These are phyloP conservation scores for Ormosia emarginata DNA, from an alignment of 306 rosid genomes.

Conservation along the genomic window DNA sequence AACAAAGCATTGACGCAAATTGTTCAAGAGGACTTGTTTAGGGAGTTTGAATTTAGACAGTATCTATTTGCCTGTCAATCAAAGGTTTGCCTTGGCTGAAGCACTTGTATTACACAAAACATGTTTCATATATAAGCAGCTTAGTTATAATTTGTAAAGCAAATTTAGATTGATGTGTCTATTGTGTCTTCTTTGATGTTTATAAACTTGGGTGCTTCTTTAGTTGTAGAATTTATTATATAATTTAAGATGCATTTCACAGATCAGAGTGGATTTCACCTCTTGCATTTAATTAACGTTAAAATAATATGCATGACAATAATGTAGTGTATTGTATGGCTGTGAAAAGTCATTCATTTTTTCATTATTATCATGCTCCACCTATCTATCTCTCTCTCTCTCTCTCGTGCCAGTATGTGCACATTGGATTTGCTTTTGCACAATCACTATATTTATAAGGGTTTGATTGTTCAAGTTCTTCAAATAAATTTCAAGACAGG, in stretches of 20 bases:
- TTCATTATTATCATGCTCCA: neutral
- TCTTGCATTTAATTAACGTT: neutral
- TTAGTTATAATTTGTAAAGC: slow-evolving; percentile 2
- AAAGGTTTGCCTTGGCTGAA: slow-evolving; percentile 59
- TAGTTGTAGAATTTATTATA: slow-evolving; percentile 7
- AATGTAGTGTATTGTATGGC: neutral
- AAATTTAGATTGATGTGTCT: slow-evolving; percentile 2
- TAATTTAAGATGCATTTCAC: slow-evolving; percentile 1
- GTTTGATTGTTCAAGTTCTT: slow-evolving; percentile 4
- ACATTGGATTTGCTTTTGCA: neutral
- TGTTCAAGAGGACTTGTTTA: slow-evolving; percentile 89
- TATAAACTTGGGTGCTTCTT: slow-evolving; percentile 10
- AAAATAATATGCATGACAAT: slow-evolving; percentile 4
- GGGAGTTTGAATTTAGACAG: slow-evolving; percentile 98
- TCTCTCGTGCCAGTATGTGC: neutral
- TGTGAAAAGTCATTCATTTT: slow-evolving; percentile 1
- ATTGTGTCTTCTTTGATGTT: slow-evolving; percentile 19
- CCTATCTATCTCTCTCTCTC: neutral
- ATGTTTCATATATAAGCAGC: slow-evolving; percentile 14
- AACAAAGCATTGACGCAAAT: slow-evolving; percentile 83
- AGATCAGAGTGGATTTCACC: neutral
- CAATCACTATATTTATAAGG: neutral
- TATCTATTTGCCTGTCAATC: slow-evolving; percentile 92
- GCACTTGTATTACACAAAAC: neutral
- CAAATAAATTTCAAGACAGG: slow-evolving; percentile 3